Base-by-base conservation (phyloP, 257 asterid genomes). In the Rehmannia glutinosa region DNA sequence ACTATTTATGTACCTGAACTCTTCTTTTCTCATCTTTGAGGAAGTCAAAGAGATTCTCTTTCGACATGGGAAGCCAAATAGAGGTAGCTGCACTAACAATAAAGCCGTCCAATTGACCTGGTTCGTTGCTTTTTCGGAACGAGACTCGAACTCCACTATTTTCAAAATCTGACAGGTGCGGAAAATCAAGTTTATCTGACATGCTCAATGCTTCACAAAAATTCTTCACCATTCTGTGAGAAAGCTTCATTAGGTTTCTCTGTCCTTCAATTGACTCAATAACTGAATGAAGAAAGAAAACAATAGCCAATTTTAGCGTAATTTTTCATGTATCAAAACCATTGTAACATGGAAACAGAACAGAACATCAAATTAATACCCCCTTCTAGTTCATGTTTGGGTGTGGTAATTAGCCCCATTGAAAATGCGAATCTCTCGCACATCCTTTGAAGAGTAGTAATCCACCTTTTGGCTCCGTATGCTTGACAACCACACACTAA, bases 401-500 rank as follows among this genome's bases (percentile, higher is more conserved):
- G 75, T 25, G 76, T 28, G 39, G 57, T 47, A 25, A 62, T 61
- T 73, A 57, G 61, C 24, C 76, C 81, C 78, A 42, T 66, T 23
- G 84, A 79, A 69, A 73, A 83, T 69, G 84, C 78, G 21, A 74
- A 25, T 64, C 94, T 81, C 77, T 88, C 94, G 6, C 81, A 81
- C 87, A 77, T 87, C 72, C 87, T 80, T 64, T 81, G 84, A 33
- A 91, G 88, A 61, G 82, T 68, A 56, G 70, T 41, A 13, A 89
- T 64, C 94, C 95, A 91, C 74, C 91, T 63, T 56, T 57, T 85
- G 45, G 96, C 96, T 70, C 98, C 95, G 25, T 79, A 91, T 9
- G 95, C 89, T 71, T 79, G 86, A 53, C 75, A 72, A 54, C 71
- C 67, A 35, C 73, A 64, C 9, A 89, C 74, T 21, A 91, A 38